A percentile compares a stretch with the other conserved stretches of the same genome.
These are phyloP conservation scores for Alliaria petiolata DNA, from an alignment of 345 rosid species.

Conservation along the genomic window DNA sequence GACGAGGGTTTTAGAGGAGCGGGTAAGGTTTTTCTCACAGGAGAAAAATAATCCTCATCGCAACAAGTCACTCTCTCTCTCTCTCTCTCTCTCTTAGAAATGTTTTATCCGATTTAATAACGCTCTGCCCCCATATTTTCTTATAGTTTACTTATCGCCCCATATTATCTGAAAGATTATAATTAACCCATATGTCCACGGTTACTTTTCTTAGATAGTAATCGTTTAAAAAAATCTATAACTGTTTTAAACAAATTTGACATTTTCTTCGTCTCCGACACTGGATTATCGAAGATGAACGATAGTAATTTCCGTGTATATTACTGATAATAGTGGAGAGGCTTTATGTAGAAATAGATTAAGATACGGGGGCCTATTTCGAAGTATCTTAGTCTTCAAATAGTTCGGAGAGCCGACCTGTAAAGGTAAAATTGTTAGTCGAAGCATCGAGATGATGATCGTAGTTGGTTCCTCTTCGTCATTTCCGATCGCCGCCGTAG, in stretches of 20 bases:
- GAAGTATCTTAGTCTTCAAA: neutral
- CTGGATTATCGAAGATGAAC: neutral
- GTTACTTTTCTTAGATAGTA: no score
- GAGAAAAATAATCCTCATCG: neutral
- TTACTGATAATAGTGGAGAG: neutral
- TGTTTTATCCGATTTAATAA: constrained; percentile 9
- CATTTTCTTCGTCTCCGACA: no score
- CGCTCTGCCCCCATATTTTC: neutral
- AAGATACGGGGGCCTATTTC: neutral
- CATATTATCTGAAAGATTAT: neutral
- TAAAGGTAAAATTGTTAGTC: neutral
- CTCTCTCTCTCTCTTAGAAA: no score
- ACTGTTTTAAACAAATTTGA: no score
- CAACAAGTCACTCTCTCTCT: neutral
- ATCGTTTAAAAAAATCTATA: no score
- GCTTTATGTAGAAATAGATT: neutral
- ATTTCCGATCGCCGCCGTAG: constrained; percentile 14
- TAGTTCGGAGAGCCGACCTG: neutral
- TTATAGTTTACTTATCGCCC: neutral
- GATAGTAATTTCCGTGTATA: neutral
- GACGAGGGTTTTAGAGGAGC: constrained; percentile 30
- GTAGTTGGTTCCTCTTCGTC: neutral
- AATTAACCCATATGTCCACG: neutral
- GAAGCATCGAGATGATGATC: constrained; percentile 25
- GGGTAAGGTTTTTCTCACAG: constrained; percentile 21